These are phyloP conservation scores for Citrus reticulata DNA, from an alignment of 345 rosid genomes.

Conservation along the genomic window DNA sequence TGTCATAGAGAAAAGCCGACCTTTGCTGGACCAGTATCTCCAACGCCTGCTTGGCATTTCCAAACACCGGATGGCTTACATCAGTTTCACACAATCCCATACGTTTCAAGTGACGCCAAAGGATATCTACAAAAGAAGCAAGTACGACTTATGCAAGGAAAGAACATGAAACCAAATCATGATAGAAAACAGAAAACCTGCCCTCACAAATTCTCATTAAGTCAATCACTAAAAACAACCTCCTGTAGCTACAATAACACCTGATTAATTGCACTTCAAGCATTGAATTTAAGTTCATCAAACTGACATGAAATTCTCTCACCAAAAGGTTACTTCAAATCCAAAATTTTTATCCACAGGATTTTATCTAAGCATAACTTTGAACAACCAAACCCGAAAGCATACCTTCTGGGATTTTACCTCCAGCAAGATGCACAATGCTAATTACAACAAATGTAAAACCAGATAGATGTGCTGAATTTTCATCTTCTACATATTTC, in stretches of 20 bases:
- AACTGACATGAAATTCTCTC: not conserved
- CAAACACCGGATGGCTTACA: conserved; percentile 68
- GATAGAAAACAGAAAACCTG: not conserved
- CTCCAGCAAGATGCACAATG: conserved; percentile 79
- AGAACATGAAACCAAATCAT: not conserved
- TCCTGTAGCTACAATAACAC: not conserved
- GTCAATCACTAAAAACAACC: not conserved
- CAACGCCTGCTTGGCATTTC: conserved; percentile 68
- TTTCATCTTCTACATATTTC: conserved; percentile 63
- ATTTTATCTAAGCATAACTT: not conserved
- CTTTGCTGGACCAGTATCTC: conserved; percentile 86
- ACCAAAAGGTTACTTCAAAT: not conserved
- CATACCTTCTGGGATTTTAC: conserved; percentile 78
- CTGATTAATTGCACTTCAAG: not conserved
- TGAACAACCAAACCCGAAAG: not conserved
- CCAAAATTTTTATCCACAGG: not conserved
- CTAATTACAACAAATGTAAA: conserved; percentile 72
- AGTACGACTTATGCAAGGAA: not conserved
- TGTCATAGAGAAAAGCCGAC: conserved; percentile 28
- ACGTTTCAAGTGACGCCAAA: conserved; percentile 79
- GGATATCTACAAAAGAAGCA: conserved; percentile 42
- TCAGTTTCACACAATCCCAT: conserved; percentile 64
- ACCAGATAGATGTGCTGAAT: conserved; percentile 53
- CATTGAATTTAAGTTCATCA: not conserved
- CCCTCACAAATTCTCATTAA: not conserved